phyloP scores from a whole-genome alignment of 345 rosid genomes.

The Linum trigynum region DNA sequence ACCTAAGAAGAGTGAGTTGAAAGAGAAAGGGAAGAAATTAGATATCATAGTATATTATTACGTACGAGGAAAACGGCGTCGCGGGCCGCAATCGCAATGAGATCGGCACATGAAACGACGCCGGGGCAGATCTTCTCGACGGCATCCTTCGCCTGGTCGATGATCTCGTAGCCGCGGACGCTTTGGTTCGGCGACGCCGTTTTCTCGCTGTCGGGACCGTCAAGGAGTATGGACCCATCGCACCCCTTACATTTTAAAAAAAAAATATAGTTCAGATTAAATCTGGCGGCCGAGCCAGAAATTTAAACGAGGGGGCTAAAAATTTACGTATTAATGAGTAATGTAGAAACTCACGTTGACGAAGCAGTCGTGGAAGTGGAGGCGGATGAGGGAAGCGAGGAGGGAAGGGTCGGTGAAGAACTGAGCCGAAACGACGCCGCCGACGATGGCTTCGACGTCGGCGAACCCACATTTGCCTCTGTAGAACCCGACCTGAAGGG shows the following conservation, averaged over 20 bases:
- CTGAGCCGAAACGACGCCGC: conserved; percentile 16
- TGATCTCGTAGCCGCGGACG: conserved; percentile 38
- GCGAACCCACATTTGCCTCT: conserved; percentile 29
- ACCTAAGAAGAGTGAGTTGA: background rate
- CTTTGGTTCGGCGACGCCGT: conserved; percentile 37
- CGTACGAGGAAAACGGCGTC: conserved; percentile 45
- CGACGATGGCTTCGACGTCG: conserved; percentile 33
- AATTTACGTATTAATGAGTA: no score
- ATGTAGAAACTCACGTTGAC: conserved; percentile 13
- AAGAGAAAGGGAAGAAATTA: background rate
- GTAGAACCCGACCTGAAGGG: conserved; percentile 27
- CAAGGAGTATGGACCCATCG: conserved; percentile 50
- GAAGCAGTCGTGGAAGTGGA: conserved; percentile 42
- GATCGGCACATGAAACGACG: conserved; percentile 48
- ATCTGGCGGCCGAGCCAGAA: background rate
- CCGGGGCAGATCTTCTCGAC: conserved; percentile 30
- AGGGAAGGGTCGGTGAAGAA: conserved; percentile 20
- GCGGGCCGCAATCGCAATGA: conserved; percentile 44
- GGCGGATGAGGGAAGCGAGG: conserved; percentile 30
- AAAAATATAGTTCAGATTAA: background rate
- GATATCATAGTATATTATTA: no score
- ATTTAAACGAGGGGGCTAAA: conserved; percentile 1
- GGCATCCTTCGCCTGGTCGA: conserved; percentile 35
- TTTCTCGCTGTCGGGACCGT: conserved; percentile 30
- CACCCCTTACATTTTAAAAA: conserved; percentile 32